A percentile compares a stretch with the other conserved stretches of the same genome.
Evolutionary conservation across 208 protist genomes (phyloP).

Genomic region (Porcisia hertigi): DNA sequence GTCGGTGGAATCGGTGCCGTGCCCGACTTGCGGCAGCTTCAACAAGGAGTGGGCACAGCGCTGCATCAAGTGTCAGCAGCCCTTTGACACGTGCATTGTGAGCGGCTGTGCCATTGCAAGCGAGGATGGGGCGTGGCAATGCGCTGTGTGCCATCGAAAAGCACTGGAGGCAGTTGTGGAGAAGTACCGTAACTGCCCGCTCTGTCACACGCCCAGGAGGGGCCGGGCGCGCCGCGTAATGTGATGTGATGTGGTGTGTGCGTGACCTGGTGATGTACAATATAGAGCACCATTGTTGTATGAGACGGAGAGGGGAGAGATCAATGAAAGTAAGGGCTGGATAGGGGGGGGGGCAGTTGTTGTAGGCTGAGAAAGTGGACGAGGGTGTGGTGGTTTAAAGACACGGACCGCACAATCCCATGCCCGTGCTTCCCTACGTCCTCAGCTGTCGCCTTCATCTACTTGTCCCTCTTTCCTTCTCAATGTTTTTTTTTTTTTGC

Average conservation of each 20-base stretch:
- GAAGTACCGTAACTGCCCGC: constrained; percentile 85
- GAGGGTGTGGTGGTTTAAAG: background rate
- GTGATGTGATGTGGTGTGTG: constrained; percentile 14
- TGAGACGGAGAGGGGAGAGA: background rate
- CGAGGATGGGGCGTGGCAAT: constrained; percentile 77
- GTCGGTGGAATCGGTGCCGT: constrained; percentile 71
- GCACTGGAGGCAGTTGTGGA: constrained; percentile 77
- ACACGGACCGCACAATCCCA: background rate
- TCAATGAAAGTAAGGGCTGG: background rate
- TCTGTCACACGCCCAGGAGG: constrained; percentile 89
- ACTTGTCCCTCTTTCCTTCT: background rate
- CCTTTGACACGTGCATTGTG: constrained; percentile 88
- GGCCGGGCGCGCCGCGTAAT: constrained; percentile 37
- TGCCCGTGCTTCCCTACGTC: background rate
- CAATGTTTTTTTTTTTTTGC: background rate
- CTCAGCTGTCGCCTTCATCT: too few relatives aligned
- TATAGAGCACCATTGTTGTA: background rate
- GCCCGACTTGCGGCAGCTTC: constrained; percentile 80
- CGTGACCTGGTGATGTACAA: constrained; percentile 4
- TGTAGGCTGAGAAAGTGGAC: too few relatives aligned
- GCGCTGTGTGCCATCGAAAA: constrained; percentile 82
- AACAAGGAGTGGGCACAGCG: constrained; percentile 90
- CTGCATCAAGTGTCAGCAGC: constrained; percentile 84
- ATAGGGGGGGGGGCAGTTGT: background rate
- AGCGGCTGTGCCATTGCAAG: constrained; percentile 78